These are phyloP conservation scores for Rosa persica DNA, from an alignment of 306 rosid species.

Conservation along the genomic window DNA sequence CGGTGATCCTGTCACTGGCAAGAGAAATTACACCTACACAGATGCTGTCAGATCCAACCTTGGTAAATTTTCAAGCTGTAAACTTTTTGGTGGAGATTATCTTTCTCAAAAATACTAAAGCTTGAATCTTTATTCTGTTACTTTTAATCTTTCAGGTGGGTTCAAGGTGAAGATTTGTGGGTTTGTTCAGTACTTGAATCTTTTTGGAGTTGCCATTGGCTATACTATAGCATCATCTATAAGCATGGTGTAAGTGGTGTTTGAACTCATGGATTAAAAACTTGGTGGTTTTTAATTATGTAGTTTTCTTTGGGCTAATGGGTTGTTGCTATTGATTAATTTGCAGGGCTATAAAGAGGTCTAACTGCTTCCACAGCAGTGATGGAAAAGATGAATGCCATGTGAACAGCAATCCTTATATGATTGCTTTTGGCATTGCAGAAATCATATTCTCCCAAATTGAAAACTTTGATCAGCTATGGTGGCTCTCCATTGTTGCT, in stretches of 20 bases:
- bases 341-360: constrained; percentile 72
- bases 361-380: constrained; percentile 66
- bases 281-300: neutral
- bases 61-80: constrained; percentile 35
- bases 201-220: constrained; percentile 72
- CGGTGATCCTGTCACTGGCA: constrained; percentile 65
- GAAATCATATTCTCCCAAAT: constrained; percentile 74
- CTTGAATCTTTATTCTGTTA: neutral
- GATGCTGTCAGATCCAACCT: constrained; percentile 69
- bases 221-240: constrained; percentile 77
- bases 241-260: constrained; percentile 74
- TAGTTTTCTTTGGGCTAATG: constrained; percentile 12
- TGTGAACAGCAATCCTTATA: constrained; percentile 66
- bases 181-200: constrained; percentile 67
- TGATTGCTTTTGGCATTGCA: constrained; percentile 69
- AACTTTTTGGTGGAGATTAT: neutral
- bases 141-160: constrained; percentile 50
- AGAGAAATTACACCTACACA: constrained; percentile 84
- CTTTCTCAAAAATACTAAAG: neutral
- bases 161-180: constrained; percentile 67
- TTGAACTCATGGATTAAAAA: neutral
- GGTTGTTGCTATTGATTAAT: constrained; percentile 3
- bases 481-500: constrained; percentile 91
- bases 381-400: constrained; percentile 61
- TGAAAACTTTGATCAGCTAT: constrained; percentile 69